Conservation (phyloP, 805 yeast genomes). For the Candida bentonensis region DNA sequence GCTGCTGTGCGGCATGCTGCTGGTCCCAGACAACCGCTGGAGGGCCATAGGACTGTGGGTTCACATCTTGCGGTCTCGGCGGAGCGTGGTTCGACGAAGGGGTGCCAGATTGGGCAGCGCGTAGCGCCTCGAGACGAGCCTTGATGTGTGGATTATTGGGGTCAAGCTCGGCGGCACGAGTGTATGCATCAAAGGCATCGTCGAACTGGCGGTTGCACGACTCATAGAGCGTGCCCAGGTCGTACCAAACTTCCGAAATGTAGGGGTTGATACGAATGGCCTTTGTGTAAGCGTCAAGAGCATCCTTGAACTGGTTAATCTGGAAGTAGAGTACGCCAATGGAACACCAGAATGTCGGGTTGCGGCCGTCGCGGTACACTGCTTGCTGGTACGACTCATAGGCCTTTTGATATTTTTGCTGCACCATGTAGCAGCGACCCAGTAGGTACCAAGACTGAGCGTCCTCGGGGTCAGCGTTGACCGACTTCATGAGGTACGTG, state of each 20-base stretch:
- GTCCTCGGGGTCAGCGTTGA: slow-evolving; percentile 79
- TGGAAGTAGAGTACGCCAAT: slow-evolving; percentile 94
- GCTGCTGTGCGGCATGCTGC: slow-evolving; percentile 13
- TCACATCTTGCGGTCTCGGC: slow-evolving; percentile 42
- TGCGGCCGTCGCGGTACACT: slow-evolving; percentile 88
- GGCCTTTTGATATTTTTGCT: slow-evolving; percentile 89
- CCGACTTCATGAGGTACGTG: slow-evolving; percentile 66
- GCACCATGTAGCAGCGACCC: slow-evolving; percentile 94
- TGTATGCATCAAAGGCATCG: slow-evolving; percentile 94
- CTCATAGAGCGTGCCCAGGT: slow-evolving; percentile 90
- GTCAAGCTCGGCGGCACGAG: slow-evolving; percentile 89
- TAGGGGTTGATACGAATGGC: slow-evolving; percentile 94
- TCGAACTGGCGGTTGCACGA: slow-evolving; percentile 91
- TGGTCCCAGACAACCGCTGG: slow-evolving; percentile 30
- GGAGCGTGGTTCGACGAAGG: slow-evolving; percentile 41
- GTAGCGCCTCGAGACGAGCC: slow-evolving; percentile 75
- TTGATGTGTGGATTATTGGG: slow-evolving; percentile 91
- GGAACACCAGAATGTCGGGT: slow-evolving; percentile 96
- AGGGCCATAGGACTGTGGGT: slow-evolving; percentile 47
- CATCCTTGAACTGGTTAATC: slow-evolving; percentile 91
- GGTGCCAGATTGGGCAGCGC: slow-evolving; percentile 32
- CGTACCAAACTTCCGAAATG: slow-evolving; percentile 97
- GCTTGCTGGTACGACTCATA: slow-evolving; percentile 98
- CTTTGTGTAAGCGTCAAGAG: slow-evolving; percentile 92
- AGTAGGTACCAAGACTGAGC: slow-evolving; percentile 96